These are phyloP conservation scores for Chalara sp. DNA, from an alignment of 2,329 filamentous ascomycete genomes.

Conservation along the genomic window DNA sequence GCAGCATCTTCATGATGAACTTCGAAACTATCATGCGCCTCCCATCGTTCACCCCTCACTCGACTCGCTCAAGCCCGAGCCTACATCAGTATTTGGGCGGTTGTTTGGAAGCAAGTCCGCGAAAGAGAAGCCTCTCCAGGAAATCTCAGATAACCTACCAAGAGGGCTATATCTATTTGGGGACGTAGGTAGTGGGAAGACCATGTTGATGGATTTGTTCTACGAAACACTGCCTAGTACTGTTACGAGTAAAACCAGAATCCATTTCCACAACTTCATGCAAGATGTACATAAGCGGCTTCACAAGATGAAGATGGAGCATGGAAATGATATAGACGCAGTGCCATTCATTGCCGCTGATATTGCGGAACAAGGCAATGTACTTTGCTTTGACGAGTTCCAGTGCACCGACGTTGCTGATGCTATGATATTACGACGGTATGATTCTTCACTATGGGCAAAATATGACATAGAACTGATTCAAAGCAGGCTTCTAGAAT, in stretches of 20 bases:
- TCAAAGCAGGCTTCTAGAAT: constrained; percentile 62
- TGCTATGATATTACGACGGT: constrained; percentile 90
- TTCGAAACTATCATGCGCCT: constrained; percentile 66
- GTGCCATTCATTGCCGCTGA: constrained; percentile 92
- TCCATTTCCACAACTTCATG: constrained; percentile 99
- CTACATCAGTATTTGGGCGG: constrained; percentile 47
- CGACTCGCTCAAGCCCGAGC: constrained; percentile 56
- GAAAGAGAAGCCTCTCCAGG: constrained; percentile 30
- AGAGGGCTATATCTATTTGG: constrained; percentile 92
- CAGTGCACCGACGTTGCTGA: constrained; percentile 98
- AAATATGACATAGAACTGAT: constrained; percentile 3
- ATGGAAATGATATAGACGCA: constrained; percentile 84
- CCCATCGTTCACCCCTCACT: constrained; percentile 70
- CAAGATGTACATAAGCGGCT: constrained; percentile 90
- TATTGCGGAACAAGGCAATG: constrained; percentile 76
- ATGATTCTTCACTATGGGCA: constrained; percentile 12
- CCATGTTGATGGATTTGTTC: constrained; percentile 98
- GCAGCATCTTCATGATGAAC: constrained; percentile 80
- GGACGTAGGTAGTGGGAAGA: constrained; percentile 96
- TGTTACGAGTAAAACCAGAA: constrained; percentile 78
- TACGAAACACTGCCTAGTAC: constrained; percentile 82
- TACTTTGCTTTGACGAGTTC: constrained; percentile 97
- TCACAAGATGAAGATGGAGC: constrained; percentile 81
- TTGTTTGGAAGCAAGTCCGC: constrained; percentile 47
- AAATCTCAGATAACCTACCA: constrained; percentile 68